Conservation (phyloP, 2,329 filamentous ascomycete species). For the Trichoderma endophyticum region DNA sequence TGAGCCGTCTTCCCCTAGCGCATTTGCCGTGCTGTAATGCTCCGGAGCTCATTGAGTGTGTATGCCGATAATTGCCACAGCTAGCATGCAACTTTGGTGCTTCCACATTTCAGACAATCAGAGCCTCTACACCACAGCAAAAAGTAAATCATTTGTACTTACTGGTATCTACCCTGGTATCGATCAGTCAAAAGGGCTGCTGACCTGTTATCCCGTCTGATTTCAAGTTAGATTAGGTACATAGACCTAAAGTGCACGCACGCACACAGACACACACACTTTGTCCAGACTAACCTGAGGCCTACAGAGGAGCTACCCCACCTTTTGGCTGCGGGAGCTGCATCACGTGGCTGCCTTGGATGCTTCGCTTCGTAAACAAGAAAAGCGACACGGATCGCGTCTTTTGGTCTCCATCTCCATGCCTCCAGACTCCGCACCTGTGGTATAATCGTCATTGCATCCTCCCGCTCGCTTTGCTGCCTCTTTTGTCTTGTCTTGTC, state of each 20-base stretch:
- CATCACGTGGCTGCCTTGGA: conserved; percentile 9
- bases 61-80: neutral
- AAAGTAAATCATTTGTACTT: too few relatives aligned
- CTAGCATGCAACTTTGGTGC: neutral
- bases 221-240: neutral
- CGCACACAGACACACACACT: neutral
- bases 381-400: conserved; percentile 4
- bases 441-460: neutral
- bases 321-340: neutral
- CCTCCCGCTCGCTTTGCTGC: neutral
- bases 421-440: neutral
- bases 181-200: too few relatives aligned
- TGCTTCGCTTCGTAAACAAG: conserved; percentile 13
- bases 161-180: too few relatives aligned
- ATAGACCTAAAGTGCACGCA: neutral
- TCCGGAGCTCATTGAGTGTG: neutral
- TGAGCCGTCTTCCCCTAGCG: neutral
- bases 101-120: neutral
- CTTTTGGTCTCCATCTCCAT: neutral
- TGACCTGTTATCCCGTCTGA: too few relatives aligned
- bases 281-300: neutral
- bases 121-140: too few relatives aligned
- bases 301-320: neutral
- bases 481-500: neutral
- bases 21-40: neutral